A percentile compares a stretch with the other conserved stretches of the same genome.
Evolutionary conservation across 164 flowering plant genomes (phyloP).

Genomic region (Stephania japonica): DNA sequence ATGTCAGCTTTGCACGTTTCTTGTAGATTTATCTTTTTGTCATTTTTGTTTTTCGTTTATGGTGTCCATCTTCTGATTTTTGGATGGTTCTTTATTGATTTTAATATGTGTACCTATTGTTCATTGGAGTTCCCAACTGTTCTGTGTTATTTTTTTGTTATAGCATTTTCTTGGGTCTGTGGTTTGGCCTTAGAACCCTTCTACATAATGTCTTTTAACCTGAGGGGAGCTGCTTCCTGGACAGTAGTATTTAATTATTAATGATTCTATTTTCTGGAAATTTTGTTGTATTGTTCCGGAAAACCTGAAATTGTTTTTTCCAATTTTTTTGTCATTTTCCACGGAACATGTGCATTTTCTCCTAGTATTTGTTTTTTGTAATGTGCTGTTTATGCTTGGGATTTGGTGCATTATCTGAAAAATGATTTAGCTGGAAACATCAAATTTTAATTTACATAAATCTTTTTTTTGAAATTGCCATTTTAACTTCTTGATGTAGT

Average conservation of each 20-base stretch:
- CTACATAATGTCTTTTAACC: background rate
- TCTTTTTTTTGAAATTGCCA: too few species aligned
- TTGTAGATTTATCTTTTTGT: background rate
- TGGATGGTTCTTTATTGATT: background rate
- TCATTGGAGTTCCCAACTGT: background rate
- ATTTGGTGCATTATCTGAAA: background rate
- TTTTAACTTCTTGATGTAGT: too few species aligned
- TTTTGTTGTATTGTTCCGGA: too few species aligned
- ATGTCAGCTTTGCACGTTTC: background rate
- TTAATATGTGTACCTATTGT: background rate
- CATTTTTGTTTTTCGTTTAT: background rate
- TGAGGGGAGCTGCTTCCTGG: background rate
- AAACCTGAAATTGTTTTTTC: background rate
- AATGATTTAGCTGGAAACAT: background rate
- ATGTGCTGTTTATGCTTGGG: background rate
- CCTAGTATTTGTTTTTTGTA: background rate
- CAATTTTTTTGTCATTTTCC: background rate
- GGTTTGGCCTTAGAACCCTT: background rate
- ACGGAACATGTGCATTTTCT: background rate
- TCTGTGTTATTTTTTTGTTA: background rate
- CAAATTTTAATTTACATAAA: too few species aligned
- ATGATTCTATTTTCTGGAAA: background rate
- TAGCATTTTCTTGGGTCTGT: background rate
- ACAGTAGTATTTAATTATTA: too few species aligned
- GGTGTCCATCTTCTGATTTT: background rate